Conservation (phyloP, 2,329 filamentous ascomycete species). For the Colletotrichum orchidophilum region DNA sequence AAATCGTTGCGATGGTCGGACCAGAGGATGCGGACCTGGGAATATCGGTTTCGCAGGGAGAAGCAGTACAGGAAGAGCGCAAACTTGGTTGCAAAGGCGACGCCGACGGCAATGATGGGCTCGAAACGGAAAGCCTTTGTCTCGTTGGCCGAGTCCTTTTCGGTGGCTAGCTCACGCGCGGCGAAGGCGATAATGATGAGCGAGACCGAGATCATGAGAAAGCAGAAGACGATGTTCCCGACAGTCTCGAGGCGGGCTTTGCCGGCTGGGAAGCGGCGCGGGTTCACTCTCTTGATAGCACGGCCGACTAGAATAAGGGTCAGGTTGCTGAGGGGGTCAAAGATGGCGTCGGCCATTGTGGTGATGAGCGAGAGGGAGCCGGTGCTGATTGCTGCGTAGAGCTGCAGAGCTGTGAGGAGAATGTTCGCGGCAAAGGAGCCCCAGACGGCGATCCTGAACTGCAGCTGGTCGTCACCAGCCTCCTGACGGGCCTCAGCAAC, state of each 20-base stretch:
- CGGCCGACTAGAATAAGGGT: conserved; percentile 87
- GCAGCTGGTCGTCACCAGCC: conserved; percentile 81
- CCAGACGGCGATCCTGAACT: conserved; percentile 72
- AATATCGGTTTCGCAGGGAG: conserved; percentile 88
- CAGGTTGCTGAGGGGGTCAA: conserved; percentile 90
- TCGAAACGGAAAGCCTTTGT: conserved; percentile 79
- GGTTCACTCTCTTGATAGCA: conserved; percentile 86
- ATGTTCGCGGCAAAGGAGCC: conserved; percentile 83
- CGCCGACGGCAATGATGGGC: conserved; percentile 83
- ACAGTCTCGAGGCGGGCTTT: conserved; percentile 95
- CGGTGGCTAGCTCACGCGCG: conserved; percentile 69
- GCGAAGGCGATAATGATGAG: conserved; percentile 93
- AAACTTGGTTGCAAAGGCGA: conserved; percentile 89
- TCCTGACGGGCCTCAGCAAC: conserved; percentile 82
- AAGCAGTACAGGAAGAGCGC: conserved; percentile 90
- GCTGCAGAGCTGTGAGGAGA: conserved; percentile 78
- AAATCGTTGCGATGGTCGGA: conserved; percentile 97
- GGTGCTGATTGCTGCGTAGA: conserved; percentile 88
- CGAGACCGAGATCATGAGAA: conserved; percentile 92
- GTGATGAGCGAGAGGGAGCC: conserved; percentile 94
- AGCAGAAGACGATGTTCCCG: conserved; percentile 96
- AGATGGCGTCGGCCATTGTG: conserved; percentile 98
- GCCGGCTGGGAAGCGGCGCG: conserved; percentile 86
- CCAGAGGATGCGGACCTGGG: conserved; percentile 92
- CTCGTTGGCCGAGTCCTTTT: conserved; percentile 46